Evolutionary conservation across 2,329 filamentous ascomycete species (phyloP), one percentile per base, ranked within the genome.

Genomic region (Cadophora luteo-olivacea): DNA sequence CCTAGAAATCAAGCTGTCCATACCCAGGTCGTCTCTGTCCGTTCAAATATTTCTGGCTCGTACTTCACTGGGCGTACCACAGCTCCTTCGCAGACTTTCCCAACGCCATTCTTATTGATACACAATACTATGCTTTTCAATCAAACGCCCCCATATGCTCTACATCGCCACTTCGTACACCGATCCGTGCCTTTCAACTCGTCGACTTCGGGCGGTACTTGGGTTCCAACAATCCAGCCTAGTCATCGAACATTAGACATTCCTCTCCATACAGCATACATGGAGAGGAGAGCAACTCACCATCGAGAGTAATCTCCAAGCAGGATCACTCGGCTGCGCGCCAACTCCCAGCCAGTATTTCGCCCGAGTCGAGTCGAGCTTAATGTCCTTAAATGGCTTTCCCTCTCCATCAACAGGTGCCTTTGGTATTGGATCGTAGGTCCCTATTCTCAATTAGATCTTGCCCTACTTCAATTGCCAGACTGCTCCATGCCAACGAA

Each of bases 261-360:
- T 49, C n/a, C 22, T 32, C n/a, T 12, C 9, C 45, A 49, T n/a
- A 22, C 5, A 49, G 16, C 33, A 22, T 36, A 61, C 12, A 12
- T 4, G 29, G 58, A 52, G 52, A 58, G 7, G n/a, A 62, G 22
- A 55, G 57, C 32, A 51, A 70, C 81, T 74, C 67, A 94, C 93
- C 92, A 97, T 91, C 66, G 87, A 87, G 75, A 99, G 83, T 75
- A 98, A 80, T 78, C 93, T 86, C 94, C 94, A 97, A 45, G 92
- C 92, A 3, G 92, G 90, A 74, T 97, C 93, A 71, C 92, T 94
- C 11, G 96, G 96, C 82, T 99, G 96, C 66, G 96, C 96, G 0
- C 96, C 96, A 3, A 98, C 95, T 79, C 96, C 96, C 45, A 99
- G 86, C 96, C 96, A 99, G 83, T 99, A 99, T 80, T 91, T 91